Evolutionary conservation across 768 basidiomycete species (phyloP).

Genomic region (Pluteus cervinus): DNA sequence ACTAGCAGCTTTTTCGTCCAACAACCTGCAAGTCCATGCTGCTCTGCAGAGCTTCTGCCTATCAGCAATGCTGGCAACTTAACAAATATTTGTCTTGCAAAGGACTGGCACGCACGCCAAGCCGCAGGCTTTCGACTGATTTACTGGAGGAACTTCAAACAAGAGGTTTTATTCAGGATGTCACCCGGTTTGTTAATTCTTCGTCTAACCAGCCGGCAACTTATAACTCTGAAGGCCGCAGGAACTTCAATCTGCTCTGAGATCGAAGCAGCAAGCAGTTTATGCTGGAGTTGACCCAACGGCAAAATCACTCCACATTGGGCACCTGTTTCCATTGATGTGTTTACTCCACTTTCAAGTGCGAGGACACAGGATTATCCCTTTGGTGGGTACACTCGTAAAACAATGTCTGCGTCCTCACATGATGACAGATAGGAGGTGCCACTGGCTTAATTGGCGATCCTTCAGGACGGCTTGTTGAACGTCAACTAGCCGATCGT

Average conservation of each 20-base stretch:
- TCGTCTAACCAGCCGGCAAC: too few relatives aligned
- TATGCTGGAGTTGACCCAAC: slow-evolving; percentile 95
- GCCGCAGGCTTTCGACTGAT: too few relatives aligned
- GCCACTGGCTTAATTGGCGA: slow-evolving; percentile 97
- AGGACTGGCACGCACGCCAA: too few relatives aligned
- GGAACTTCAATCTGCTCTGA: slow-evolving; percentile 30
- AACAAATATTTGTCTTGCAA: too few relatives aligned
- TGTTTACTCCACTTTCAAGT: slow-evolving; percentile 83
- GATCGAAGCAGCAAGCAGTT: slow-evolving; percentile 41
- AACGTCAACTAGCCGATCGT: slow-evolving; percentile 64
- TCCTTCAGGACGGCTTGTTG: slow-evolving; percentile 83
- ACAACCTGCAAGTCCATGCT: too few relatives aligned
- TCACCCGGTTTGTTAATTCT: slow-evolving; percentile 26
- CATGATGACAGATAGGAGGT: slow-evolving; percentile 72
- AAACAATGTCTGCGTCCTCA: neutral
- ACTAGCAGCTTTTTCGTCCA: too few relatives aligned
- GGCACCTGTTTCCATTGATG: slow-evolving; percentile 87
- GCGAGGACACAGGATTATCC: slow-evolving; percentile 76
- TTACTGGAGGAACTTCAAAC: slow-evolving; percentile 37
- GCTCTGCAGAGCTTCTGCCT: too few relatives aligned
- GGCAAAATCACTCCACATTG: slow-evolving; percentile 83
- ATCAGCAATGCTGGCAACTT: too few relatives aligned
- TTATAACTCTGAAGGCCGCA: slow-evolving; percentile 37
- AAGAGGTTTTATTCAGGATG: slow-evolving; percentile 43
- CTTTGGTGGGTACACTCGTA: slow-evolving; percentile 59